phyloP scores from a whole-genome alignment of 2,329 filamentous ascomycete genomes.

The Cercospora nicotianae region DNA sequence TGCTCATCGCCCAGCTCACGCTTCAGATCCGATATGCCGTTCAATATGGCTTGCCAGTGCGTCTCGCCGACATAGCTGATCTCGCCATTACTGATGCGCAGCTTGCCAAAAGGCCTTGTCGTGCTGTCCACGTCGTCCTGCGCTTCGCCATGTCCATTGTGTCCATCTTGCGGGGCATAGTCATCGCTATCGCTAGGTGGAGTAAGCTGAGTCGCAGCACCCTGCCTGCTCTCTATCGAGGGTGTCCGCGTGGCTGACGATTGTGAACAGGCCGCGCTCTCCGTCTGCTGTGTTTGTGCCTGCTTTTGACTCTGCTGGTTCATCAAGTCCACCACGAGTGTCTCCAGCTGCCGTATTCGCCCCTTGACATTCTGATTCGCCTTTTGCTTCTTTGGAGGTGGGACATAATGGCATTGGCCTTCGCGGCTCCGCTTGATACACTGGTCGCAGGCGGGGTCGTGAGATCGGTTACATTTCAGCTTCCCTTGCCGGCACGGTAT shows the following conservation, averaged over 20 bases:
- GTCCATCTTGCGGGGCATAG: conserved; percentile 11
- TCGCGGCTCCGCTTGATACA: conserved; percentile 40
- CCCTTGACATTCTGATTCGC: conserved; percentile 39
- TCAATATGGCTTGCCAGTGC: conserved; percentile 78
- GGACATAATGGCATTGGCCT: conserved; percentile 36
- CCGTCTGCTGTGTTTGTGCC: not conserved
- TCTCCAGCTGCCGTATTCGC: conserved; percentile 39
- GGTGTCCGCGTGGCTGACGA: not conserved
- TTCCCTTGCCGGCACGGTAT: conserved; percentile 40
- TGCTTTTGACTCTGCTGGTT: conserved; percentile 30
- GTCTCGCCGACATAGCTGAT: conserved; percentile 79
- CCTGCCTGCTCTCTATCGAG: conserved; percentile 4
- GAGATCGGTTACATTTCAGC: conserved; percentile 40
- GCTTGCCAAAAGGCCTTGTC: conserved; percentile 72
- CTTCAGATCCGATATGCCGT: conserved; percentile 53
- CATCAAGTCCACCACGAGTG: conserved; percentile 41
- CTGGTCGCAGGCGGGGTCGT: conserved; percentile 41
- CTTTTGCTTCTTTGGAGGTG: conserved; percentile 37
- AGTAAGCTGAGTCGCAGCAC: conserved; percentile 28
- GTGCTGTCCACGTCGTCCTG: conserved; percentile 50
- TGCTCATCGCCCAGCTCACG: conserved; percentile 35
- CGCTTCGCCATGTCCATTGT: conserved; percentile 5
- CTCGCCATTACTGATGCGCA: conserved; percentile 75
- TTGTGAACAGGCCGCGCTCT: not conserved
- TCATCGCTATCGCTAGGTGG: conserved; percentile 35